Percentiles rank a stretch among this genome's conserved stretches.
phyloP scores from a whole-genome alignment of 371 early-diverging fungal genomes.

The Haplosporangium sp. region DNA sequence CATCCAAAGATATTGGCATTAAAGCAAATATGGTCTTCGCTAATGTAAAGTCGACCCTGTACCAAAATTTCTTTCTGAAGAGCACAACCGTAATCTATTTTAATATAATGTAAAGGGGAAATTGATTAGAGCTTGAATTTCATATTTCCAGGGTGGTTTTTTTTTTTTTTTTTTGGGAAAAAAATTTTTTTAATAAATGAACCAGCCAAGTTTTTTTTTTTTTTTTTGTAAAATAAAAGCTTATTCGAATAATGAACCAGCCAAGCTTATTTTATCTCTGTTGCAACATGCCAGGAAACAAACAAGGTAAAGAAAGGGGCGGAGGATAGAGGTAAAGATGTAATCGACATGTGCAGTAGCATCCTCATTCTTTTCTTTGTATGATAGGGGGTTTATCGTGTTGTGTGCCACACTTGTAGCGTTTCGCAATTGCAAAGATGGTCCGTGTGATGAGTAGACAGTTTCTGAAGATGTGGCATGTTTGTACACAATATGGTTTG shows the following conservation, averaged over 20 bases:
- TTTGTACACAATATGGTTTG: too few relatives aligned
- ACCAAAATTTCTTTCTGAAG: constrained; percentile 93
- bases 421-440: too few relatives aligned
- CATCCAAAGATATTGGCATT: constrained; percentile 97
- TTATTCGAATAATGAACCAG: too few relatives aligned
- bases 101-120: background rate
- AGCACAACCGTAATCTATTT: constrained; percentile 88
- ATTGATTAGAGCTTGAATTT: background rate
- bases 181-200: too few relatives aligned
- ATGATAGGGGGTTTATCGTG: too few relatives aligned
- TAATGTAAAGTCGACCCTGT: constrained; percentile 92
- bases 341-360: background rate
- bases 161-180: too few relatives aligned
- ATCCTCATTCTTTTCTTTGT: too few relatives aligned
- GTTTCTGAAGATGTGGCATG: too few relatives aligned
- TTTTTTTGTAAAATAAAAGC: background rate
- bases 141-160: too few relatives aligned
- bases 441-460: too few relatives aligned
- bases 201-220: too few relatives aligned
- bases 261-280: background rate
- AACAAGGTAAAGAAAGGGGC: background rate
- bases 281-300: background rate
- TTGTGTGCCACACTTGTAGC: too few relatives aligned
- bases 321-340: background rate
- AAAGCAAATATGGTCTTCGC: constrained; percentile 92